Evolutionary conservation across 2,329 filamentous ascomycete genomes (phyloP), one percentile per base, ranked within the genome.

Genomic region (Paramyrothecium sp.): DNA sequence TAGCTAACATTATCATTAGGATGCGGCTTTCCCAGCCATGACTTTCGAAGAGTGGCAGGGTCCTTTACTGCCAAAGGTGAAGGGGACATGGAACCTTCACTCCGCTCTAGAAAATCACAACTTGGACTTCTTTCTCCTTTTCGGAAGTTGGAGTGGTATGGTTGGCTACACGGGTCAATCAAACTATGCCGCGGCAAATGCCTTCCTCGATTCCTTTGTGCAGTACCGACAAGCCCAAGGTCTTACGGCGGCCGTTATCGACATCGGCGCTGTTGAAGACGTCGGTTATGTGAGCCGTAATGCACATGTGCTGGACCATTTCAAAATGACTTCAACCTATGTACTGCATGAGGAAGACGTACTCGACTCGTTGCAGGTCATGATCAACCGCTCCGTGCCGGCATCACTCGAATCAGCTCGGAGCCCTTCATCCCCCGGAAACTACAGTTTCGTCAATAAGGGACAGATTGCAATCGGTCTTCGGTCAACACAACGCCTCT

Each of bases 191-290:
- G 22, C 50, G 2, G 50, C 2, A 8, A 52, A 38, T 26, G 34
- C 50, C 12, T 52, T 52, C 50, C 22, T 52, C 2, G 50, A 52
- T 38, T 12, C 50, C 23, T 52, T 52, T 20, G 50, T 52, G 2
- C 50, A 52, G 26, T 52, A 52, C 4, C 50, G 50, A 8, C 50
- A 52, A 17, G n/a, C 10, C 7, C 30, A 34, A 16, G 53, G 53
- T 11, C 55, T 62, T 17, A 17, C 59, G 3, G 55, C 55, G 2
- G 30, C 59, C 7, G 59, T 54, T n/a, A 22, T 61, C 4, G 53
- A 61, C n/a, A 33, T 62, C 5, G 56, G 60, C 2, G 57, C 56
- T 2, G 46, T 62, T 19, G 48, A 54, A 16, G 58, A 52, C 33
- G 51, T 56, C 12, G 58, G 60, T 13, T 60, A 52, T 26, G 33